Evolutionary conservation across 345 rosid genomes (phyloP), one percentile per base, ranked within the genome.

Genomic region (Linum trigynum): DNA sequence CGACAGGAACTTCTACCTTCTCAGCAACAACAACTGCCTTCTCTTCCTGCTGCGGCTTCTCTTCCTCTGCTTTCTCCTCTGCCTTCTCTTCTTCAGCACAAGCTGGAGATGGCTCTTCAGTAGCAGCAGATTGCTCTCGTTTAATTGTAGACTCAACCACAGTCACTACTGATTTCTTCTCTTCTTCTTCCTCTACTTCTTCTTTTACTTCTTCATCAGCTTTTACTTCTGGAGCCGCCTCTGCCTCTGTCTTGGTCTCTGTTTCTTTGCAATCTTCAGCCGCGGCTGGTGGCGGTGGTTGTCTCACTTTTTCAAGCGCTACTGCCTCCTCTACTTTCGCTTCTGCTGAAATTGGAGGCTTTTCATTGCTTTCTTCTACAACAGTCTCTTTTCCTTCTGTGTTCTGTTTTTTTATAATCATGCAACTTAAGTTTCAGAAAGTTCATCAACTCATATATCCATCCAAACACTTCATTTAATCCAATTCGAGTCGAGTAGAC

Each of bases 131-230:
- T 23, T 23, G 32, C 32, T 23, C 32, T 23, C 0, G 32, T 23
- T 23, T 23, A 23, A 23, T 23, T 23, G 32, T 23, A 0, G 32
- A 23, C 32, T 23, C 32, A 23, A 59, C 69, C 62, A 64, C 66
- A 73, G 59, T 55, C 32, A 23, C 32, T 23, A 23, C 32, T 64
- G 5, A 56, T 35, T 66, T 40, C 71, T 67, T 67, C 68, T 36
- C 43, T 55, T 67, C 67, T 67, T 66, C 63, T 62, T 45, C 32
- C 1, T 23, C 32, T 23, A 23, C 53, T 9, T 48, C 15, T 9
- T 12, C 11, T 15, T 48, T 3, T 6, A 9, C 53, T 48, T 12
- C 53, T 7, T 45, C 10, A 15, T 12, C 11, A 15, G 53, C 11
- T 12, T 48, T 48, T 2, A 9, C 14, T 48, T 48, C 53, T 48